These are phyloP conservation scores for Rhizopogon rudus DNA, from an alignment of 768 basidiomycete species.

Conservation along the genomic window DNA sequence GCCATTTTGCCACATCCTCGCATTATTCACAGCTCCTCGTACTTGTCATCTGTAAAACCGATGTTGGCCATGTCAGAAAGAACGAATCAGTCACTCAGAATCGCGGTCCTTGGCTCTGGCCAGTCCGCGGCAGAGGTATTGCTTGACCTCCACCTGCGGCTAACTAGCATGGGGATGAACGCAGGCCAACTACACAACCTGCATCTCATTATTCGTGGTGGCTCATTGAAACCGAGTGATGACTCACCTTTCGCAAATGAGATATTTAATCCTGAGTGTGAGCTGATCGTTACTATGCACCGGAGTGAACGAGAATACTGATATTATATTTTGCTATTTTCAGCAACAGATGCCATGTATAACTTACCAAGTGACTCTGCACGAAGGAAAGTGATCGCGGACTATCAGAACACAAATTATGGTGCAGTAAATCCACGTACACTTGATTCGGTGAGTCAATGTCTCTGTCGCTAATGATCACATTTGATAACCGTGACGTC, in stretches of 20 bases:
- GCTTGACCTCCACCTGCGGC: constrained; percentile 19
- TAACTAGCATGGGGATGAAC: constrained; percentile 14
- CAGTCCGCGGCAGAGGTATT: background rate
- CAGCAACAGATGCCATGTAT: constrained; percentile 40
- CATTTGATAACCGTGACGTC: background rate
- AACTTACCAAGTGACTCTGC: constrained; percentile 24
- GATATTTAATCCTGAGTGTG: background rate
- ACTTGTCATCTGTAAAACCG: constrained; percentile 33
- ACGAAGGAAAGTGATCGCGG: constrained; percentile 32
- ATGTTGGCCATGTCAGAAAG: constrained; percentile 18
- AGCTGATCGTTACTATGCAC: background rate
- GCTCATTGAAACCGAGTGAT: background rate
- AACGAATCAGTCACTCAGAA: constrained; percentile 17
- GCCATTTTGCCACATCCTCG: constrained; percentile 29
- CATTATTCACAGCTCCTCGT: constrained; percentile 41
- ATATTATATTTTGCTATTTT: background rate
- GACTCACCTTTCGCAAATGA: background rate
- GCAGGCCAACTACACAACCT: background rate
- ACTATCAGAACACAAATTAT: constrained; percentile 49
- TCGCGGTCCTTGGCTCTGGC: constrained; percentile 32
- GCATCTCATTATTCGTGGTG: background rate
- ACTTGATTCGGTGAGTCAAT: constrained; percentile 30
- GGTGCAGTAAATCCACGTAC: constrained; percentile 48
- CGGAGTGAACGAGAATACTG: background rate
- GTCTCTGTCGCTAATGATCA: background rate